Evolutionary conservation across 768 basidiomycete genomes (phyloP).

Genomic region (Lentinula sp.): DNA sequence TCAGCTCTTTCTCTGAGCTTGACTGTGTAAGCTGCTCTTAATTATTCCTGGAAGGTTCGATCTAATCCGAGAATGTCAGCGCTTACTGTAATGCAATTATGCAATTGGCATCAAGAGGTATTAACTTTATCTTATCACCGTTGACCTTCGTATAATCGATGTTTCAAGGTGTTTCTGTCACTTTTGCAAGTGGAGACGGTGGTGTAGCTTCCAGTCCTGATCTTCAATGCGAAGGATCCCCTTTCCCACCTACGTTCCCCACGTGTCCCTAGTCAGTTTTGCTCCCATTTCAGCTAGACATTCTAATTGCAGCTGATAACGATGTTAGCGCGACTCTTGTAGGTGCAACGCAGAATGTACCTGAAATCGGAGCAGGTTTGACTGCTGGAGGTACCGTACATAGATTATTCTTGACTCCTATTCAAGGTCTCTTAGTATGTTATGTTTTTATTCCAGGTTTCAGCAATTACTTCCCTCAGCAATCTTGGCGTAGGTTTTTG

Average conservation of each 20-base stretch:
- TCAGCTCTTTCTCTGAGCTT: neutral
- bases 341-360: conserved; percentile 29
- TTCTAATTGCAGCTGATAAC: conserved; percentile 15
- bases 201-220: conserved; percentile 34
- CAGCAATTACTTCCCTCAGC: conserved; percentile 19
- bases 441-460: conserved; percentile 1
- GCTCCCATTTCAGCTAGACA: neutral
- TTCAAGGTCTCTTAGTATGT: neutral
- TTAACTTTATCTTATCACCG: neutral
- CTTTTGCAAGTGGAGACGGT: conserved; percentile 29
- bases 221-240: conserved; percentile 42
- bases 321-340: conserved; percentile 20
- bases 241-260: conserved; percentile 29
- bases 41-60: conserved; percentile 15
- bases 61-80: conserved; percentile 8
- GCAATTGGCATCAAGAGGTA: conserved; percentile 2
- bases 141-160: conserved; percentile 11
- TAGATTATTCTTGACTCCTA: neutral
- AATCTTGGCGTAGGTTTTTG: conserved; percentile 24
- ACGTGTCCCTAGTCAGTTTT: conserved; percentile 31
- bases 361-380: conserved; percentile 12
- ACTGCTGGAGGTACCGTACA: conserved; percentile 13
- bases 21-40: neutral
- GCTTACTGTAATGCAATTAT: conserved; percentile 18
- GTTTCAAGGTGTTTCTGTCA: conserved; percentile 37